Evolutionary conservation across 176 grass and related monocot species (phyloP), one percentile per base, ranked within the genome.

Genomic region (Zizania latifolia): DNA sequence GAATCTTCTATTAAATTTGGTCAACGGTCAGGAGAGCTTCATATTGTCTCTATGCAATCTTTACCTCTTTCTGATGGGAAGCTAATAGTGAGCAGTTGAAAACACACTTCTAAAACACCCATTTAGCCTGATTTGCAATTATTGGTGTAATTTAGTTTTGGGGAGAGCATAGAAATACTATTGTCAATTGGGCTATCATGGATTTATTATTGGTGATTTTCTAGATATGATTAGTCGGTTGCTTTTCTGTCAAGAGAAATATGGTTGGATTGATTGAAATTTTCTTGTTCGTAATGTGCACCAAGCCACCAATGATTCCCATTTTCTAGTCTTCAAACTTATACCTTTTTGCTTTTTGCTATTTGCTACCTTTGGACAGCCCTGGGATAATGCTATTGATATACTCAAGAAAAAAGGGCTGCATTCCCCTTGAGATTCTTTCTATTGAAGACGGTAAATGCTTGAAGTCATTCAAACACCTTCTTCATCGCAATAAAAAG

Each of bases 341-440:
- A 22, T 53, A 7, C 3, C 12, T 69, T 59, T 19, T 50, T 70
- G 27, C 39, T 45, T 50, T 44, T 70, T 46, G n/a, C n/a, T n/a
- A n/a, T n/a, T n/a, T n/a, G 13, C 57, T 74, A 29, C 38, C 37
- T 74, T 74, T 46, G 21, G 22, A 48, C 69, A 91, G 84, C 60
- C 89, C 84, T 72, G 89, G 84, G 53, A 84, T 91, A 87, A 91
- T 91, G 89, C 57, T 91, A 50, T 79, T 91, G 82, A 91, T 91
- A 64, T 91, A 84, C 73, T 81, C 76, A 61, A 87, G 84, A 86
- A 84, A 71, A 60, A 87, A 16, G 62, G 79, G 84, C 36, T 72
- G 56, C 74, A 86, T 91, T 59, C 84, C 84, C 29, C 84, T 91
- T 28, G 86, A 87, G 58, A 84, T 91, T 58, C 84, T 84, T 45